A percentile compares a stretch with the other conserved stretches of the same genome.
These are phyloP conservation scores for Kwoniella heveanensis DNA, from an alignment of 768 basidiomycete species.

Conservation along the genomic window DNA sequence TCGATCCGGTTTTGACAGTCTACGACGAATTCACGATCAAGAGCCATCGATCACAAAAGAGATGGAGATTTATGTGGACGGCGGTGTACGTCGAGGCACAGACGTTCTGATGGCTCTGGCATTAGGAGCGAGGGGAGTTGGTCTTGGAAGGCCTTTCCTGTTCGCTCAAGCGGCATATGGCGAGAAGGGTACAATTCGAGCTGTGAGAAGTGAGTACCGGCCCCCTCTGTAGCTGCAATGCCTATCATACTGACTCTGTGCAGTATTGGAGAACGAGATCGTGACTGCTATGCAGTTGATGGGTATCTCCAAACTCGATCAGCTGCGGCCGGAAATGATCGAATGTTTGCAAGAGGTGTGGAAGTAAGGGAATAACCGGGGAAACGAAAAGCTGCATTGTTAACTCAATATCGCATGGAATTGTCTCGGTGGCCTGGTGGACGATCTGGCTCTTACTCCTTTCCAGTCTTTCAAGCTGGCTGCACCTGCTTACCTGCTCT, in stretches of 20 bases:
- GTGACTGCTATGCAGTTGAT: conserved; percentile 51
- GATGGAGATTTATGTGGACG: conserved; percentile 76
- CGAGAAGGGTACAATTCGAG: conserved; percentile 55
- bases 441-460: too few species aligned
- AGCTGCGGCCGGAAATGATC: conserved; percentile 49
- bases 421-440: too few species aligned
- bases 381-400: too few species aligned
- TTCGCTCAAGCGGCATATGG: conserved; percentile 57
- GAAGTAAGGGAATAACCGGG: conserved; percentile 9
- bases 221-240: too few species aligned
- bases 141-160: conserved; percentile 57
- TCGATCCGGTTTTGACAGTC: conserved; percentile 60
- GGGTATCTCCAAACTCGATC: conserved; percentile 40
- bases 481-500: too few species aligned
- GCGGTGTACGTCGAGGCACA: conserved; percentile 76
- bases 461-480: too few species aligned
- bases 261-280: conserved; percentile 55
- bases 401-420: too few species aligned
- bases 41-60: conserved; percentile 50
- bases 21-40: conserved; percentile 45
- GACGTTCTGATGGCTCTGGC: conserved; percentile 88
- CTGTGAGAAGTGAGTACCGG: conserved; percentile 54
- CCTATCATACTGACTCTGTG: background rate
- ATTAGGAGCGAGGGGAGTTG: conserved; percentile 60
- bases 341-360: conserved; percentile 51